Percentiles rank a stretch among this genome's conserved stretches.
Conservation (phyloP, 2,329 filamentous ascomycete genomes). For the Chaetomiaceae sp. region DNA sequence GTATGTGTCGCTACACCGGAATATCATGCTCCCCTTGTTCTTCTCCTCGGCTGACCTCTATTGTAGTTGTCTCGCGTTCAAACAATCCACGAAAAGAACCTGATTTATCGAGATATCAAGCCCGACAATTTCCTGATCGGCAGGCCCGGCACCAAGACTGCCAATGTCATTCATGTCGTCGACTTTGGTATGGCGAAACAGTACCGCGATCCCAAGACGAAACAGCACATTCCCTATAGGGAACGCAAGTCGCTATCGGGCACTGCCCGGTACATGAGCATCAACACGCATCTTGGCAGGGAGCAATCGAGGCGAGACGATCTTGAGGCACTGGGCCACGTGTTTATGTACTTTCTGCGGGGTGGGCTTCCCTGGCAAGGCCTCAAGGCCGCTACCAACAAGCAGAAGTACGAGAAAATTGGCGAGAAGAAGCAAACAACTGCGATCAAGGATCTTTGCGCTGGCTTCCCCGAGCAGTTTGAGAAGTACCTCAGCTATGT, state of each 20-base stretch:
- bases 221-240: slow-evolving; percentile 96
- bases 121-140: slow-evolving; percentile 99
- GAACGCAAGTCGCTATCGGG: slow-evolving; percentile 96
- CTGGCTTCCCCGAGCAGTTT: slow-evolving; percentile 94
- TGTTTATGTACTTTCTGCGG: slow-evolving; percentile 72
- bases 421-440: slow-evolving; percentile 99
- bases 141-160: slow-evolving; percentile 83
- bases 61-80: slow-evolving; percentile 78
- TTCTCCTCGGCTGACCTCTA: slow-evolving; percentile 27
- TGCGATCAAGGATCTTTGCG: slow-evolving; percentile 91
- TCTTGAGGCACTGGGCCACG: slow-evolving; percentile 77
- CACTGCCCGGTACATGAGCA: slow-evolving; percentile 98
- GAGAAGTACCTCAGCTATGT: slow-evolving; percentile 97
- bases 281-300: slow-evolving; percentile 95
- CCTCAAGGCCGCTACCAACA: slow-evolving; percentile 68
- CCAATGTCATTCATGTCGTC: slow-evolving; percentile 96
- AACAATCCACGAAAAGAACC: slow-evolving; percentile 95
- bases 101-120: slow-evolving; percentile 99
- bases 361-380: slow-evolving; percentile 69
- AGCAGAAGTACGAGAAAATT: slow-evolving; percentile 99
- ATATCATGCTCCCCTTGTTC: background rate
- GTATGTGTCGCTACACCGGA: slow-evolving; percentile 37
- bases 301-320: slow-evolving; percentile 96
- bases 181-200: slow-evolving; percentile 99
- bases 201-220: slow-evolving; percentile 97